Percentiles rank a stretch among this genome's conserved stretches.
Evolutionary conservation across 805 yeast genomes (phyloP).

Genomic region (Lipomyces spencermartinsiae): DNA sequence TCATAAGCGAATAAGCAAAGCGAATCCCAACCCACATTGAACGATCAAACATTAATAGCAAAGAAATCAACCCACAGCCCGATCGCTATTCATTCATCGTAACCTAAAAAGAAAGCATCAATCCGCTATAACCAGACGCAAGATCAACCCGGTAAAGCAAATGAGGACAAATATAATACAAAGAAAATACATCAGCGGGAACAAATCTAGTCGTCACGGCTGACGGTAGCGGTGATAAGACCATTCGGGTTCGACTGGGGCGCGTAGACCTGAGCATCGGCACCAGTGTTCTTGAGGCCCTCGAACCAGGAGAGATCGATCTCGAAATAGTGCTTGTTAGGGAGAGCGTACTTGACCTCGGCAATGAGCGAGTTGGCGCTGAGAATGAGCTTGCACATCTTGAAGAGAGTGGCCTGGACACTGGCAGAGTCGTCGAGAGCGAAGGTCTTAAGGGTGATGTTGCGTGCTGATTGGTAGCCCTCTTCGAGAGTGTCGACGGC

Average conservation of each 20-base stretch:
- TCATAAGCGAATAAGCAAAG: background rate
- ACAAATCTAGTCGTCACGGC: conserved; percentile 55
- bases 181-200: background rate
- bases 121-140: background rate
- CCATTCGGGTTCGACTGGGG: conserved; percentile 94
- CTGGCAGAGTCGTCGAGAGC: conserved; percentile 90
- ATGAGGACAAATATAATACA: background rate
- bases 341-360: conserved; percentile 75
- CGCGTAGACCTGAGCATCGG: conserved; percentile 80
- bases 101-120: background rate
- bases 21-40: background rate
- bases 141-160: background rate
- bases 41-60: background rate
- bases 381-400: conserved; percentile 81
- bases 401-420: conserved; percentile 96
- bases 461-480: conserved; percentile 67
- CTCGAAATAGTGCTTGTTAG: conserved; percentile 90
- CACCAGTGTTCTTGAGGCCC: conserved; percentile 66
- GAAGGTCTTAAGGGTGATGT: conserved; percentile 73
- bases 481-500: conserved; percentile 72
- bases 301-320: conserved; percentile 80
- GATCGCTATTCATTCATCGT: background rate
- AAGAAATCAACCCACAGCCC: background rate
- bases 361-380: conserved; percentile 60
- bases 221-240: conserved; percentile 84